Conservation (phyloP, 139 green algal genomes). For the Tetraselmis striata region DNA sequence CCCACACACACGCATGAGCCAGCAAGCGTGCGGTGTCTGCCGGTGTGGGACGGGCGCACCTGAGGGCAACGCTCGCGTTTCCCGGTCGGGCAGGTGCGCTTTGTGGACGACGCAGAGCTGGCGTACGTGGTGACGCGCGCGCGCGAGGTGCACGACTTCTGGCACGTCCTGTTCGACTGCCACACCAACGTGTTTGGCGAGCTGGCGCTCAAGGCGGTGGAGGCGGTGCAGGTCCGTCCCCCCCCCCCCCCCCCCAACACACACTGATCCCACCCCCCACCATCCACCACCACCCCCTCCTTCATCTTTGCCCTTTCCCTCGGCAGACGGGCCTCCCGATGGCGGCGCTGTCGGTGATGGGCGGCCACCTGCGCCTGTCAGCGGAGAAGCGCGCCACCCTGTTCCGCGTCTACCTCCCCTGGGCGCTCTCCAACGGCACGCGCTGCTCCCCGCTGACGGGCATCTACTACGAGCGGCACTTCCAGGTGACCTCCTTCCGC, state of each 20-base stretch:
- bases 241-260: too few species aligned
- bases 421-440: conserved; percentile 73
- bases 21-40: too few species aligned
- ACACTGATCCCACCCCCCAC: too few species aligned
- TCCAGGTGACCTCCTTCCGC: conserved; percentile 42
- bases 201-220: conserved; percentile 88
- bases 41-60: too few species aligned
- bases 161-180: conserved; percentile 92
- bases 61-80: too few species aligned
- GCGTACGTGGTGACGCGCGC: conserved; percentile 76
- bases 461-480: conserved; percentile 84
- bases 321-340: conserved; percentile 94
- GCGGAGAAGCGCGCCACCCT: conserved; percentile 48
- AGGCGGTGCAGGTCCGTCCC: conserved; percentile 83
- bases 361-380: conserved; percentile 59
- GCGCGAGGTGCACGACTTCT: conserved; percentile 92
- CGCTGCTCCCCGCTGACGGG: conserved; percentile 73
- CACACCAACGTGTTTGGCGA: conserved; percentile 91
- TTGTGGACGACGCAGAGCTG: conserved; percentile 89
- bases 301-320: too few species aligned
- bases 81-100: conserved; percentile 30
- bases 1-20: too few species aligned
- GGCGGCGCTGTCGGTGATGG: conserved; percentile 73
- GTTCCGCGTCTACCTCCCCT: conserved; percentile 65
- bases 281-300: too few species aligned